Percentiles rank a stretch among this genome's conserved stretches.
These are phyloP conservation scores for Coemansia sp. DNA, from an alignment of 192 early-diverging fungal species.

Conservation along the genomic window DNA sequence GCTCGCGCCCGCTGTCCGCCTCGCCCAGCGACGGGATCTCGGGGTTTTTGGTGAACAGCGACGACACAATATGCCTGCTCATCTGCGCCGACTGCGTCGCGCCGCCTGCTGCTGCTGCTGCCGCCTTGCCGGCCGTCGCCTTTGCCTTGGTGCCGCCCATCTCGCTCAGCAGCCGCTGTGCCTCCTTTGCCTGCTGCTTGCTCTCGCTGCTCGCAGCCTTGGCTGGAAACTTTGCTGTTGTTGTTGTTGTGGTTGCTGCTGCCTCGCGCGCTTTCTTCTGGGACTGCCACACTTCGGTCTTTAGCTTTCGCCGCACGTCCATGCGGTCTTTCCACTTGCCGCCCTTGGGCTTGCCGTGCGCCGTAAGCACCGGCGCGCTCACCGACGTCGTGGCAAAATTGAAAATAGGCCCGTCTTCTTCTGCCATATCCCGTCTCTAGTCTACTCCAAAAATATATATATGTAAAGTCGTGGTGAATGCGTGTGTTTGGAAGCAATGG, in stretches of 20 bases:
- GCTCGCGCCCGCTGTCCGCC: conserved; percentile 13
- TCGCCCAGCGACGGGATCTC: conserved; percentile 38
- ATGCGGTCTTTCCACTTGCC: conserved; percentile 51
- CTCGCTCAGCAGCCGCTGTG: conserved; percentile 19
- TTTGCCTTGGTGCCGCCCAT: conserved; percentile 23
- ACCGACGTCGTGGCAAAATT: conserved; percentile 51
- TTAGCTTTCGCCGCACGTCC: conserved; percentile 22
- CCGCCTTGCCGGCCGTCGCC: conserved; percentile 2
- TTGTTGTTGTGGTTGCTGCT: not conserved
- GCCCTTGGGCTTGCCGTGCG: conserved; percentile 27
- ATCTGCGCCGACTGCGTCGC: conserved; percentile 54
- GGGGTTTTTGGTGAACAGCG: conserved; percentile 76
- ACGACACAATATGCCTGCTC: conserved; percentile 64
- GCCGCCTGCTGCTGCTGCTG: conserved; percentile 11
- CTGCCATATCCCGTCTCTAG: conserved; percentile 37
- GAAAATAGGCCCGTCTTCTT: conserved; percentile 68
- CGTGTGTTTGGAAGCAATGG: too few relatives aligned
- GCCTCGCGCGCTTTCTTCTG: conserved; percentile 8
- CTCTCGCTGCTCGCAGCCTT: not conserved
- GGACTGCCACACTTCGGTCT: conserved; percentile 30
- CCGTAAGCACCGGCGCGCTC: conserved; percentile 10
- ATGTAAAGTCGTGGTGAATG: too few relatives aligned
- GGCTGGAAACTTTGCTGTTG: not conserved
- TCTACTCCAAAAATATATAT: not conserved
- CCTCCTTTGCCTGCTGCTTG: conserved; percentile 35